Evolutionary conservation across 2,329 filamentous ascomycete species (phyloP), one percentile per base, ranked within the genome.

Genomic region (Drechmeria coniospora): DNA sequence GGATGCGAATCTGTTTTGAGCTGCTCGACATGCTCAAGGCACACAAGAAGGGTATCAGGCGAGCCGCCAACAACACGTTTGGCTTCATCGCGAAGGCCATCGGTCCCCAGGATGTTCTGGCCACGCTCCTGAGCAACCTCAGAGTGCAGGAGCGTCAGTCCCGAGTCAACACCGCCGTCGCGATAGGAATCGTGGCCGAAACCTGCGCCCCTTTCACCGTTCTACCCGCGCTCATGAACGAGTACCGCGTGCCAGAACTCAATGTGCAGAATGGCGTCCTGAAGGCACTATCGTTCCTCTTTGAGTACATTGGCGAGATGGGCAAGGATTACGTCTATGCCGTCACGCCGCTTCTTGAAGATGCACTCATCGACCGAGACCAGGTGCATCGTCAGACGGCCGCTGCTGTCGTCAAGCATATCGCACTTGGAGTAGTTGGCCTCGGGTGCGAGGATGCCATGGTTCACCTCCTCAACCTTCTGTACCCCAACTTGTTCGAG

Each of bases 1-100:
- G 90, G 90, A 98, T 98, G 92, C 77, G 90, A 50, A 98, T 98
- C 51, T 98, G 90, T 59, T 98, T 98, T 54, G 90, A 98, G 60
- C 65, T 98, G 29, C 73, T 98, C 17, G 90, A 98, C 57, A 98
- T 98, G 90, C 71, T 98, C 45, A 98, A 98, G 58, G 90, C 90
- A 6, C 90, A 98, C 65, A 98, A 98, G 61, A 98, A 98, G 67
- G 92, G 90, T 39, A 98, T 98, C 42, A 80, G 90, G 39, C 79
- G 90, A 53, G 90, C 90, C 14, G 92, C 90, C 43, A 98, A 98
- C 70, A 98, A 98, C 63, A 98, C 90, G 0, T 98, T 98, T 45
- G 90, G 90, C 52, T 98, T 94, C 67, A 98, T 98, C 46, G 90
- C 90, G 50, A 98, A 98, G 59, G 90, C 90, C 34, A 98, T 98